Evolutionary conservation across 2,329 filamentous ascomycete species (phyloP), one percentile per base, ranked within the genome.

Genomic region (Claviceps paspali): DNA sequence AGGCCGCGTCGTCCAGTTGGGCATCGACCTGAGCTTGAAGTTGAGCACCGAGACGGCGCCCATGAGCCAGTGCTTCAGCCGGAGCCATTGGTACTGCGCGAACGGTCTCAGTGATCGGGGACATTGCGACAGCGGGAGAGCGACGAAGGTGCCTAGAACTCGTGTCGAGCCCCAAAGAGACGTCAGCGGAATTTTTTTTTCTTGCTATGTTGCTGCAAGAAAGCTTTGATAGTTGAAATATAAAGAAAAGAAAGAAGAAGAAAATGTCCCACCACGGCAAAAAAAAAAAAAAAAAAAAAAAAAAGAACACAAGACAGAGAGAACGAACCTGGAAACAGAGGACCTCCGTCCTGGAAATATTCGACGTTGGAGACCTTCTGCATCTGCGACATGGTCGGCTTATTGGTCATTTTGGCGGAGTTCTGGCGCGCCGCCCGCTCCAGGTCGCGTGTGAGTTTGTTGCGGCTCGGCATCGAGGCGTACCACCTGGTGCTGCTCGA

Each of bases 111-210:
- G 53, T 29, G 43, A 42, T 18, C 45, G 44, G 21, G 60, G 52
- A 34, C 55, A 55, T 36, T 49, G 47, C 3, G 56, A 53, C 19
- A 64, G 34, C 1, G 62, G 61, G 8, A 67, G 52, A 12, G 63
- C 43, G 32, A 70, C 50, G 38, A 71, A 65, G n/a, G 66, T 68
- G 44, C 61, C 68, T 70, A 7, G n/a, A n/a, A n/a, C n/a, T n/a
- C n/a, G n/a, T n/a, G n/a, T n/a, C n/a, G n/a, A n/a, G n/a, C n/a
- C n/a, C n/a, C n/a, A n/a, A n/a, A n/a, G n/a, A n/a, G n/a, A n/a
- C n/a, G n/a, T n/a, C n/a, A n/a, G n/a, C n/a, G n/a, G n/a, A n/a
- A n/a, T n/a, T n/a, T n/a, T n/a, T n/a, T n/a, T n/a, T n/a, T n/a
- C n/a, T n/a, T n/a, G n/a, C n/a, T n/a, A n/a, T n/a, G n/a, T n/a